Base-by-base conservation (phyloP, 495 filamentous ascomycete genomes). In the Penicillium lividum region DNA sequence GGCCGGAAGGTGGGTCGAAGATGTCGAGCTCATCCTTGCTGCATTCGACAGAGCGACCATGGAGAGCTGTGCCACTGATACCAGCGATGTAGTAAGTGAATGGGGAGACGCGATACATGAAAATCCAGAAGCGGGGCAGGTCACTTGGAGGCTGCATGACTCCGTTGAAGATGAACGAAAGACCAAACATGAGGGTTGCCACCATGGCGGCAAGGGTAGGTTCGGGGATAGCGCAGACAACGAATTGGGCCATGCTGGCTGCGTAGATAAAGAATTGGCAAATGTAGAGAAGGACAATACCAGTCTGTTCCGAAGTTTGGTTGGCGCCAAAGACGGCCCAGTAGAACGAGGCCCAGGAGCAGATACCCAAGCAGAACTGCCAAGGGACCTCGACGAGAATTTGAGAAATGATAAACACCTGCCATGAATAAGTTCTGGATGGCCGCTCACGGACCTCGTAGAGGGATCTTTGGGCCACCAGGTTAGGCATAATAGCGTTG, bases 71-170 rank as follows among this genome's bases (percentile, higher is more conserved):
- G 1, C 81, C 74, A 11, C 84, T 53, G 68, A 88, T 82, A 28
- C 81, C 82, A 36, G 71, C 73, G 16, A 89, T 77, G 27, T 85
- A 74, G 63, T 91, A 90, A 0, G 83, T 86, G 48, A 90, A 83
- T 5, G 88, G 86, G 11, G 82, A 86, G 50, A 87, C 79, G 38
- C 84, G 82, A 64, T 90, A 89, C 83, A 89, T 86, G 78, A 90
- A 90, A 56, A 86, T 86, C 88, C 87, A 91, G 78, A 90, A 91
- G 8, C 79, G 63, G 3, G 86, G 86, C 4, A 89, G 68, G 4
- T 72, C 76, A 22, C 65, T 64, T 5, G 86, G 85, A 7, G 69
- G 78, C 44, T 85, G 82, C 66, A 92, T 79, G 34, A 90, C 84
- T 74, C 74, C 74, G 43, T 66, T 69, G 68, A 86, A 85, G 57